A percentile compares a stretch with the other conserved stretches of the same genome.
Conservation (phyloP, 345 rosid genomes). For the Leavenworthia alabamica region DNA sequence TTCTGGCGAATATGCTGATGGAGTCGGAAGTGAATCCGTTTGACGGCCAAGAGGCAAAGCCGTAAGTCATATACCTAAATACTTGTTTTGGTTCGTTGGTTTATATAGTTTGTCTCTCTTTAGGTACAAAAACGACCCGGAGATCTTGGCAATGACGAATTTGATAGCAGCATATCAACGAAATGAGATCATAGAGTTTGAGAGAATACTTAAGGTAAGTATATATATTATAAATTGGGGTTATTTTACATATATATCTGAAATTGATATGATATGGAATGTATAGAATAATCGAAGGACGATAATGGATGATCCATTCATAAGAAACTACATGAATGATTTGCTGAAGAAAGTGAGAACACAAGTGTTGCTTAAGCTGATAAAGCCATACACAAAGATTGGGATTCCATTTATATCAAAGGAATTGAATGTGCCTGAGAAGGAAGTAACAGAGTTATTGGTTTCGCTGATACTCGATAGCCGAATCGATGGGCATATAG, state of each 20-base stretch:
- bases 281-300: constrained; percentile 89
- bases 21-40: constrained; percentile 99
- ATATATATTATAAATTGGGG: too few species aligned
- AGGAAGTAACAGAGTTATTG: constrained; percentile 83
- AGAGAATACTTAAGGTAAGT: constrained; percentile 97
- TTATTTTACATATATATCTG: background rate
- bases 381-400: constrained; percentile 92
- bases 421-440: constrained; percentile 95
- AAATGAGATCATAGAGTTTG: constrained; percentile 92
- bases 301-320: constrained; percentile 96
- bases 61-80: constrained; percentile 50
- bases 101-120: constrained; percentile 10
- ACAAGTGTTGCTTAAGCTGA: constrained; percentile 94
- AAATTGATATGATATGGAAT: background rate
- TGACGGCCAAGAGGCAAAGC: constrained; percentile 99
- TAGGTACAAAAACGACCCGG: constrained; percentile 98
- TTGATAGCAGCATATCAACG: constrained; percentile 97
- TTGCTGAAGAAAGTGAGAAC: constrained; percentile 94
- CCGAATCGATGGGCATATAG: constrained; percentile 92
- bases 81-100: background rate
- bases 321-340: constrained; percentile 95
- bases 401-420: constrained; percentile 87
- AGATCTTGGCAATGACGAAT: constrained; percentile 98
- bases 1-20: constrained; percentile 99
- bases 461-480: constrained; percentile 88